Conservation (phyloP, 2,329 filamentous ascomycete species). For the Colletotrichum chlorophyti region DNA sequence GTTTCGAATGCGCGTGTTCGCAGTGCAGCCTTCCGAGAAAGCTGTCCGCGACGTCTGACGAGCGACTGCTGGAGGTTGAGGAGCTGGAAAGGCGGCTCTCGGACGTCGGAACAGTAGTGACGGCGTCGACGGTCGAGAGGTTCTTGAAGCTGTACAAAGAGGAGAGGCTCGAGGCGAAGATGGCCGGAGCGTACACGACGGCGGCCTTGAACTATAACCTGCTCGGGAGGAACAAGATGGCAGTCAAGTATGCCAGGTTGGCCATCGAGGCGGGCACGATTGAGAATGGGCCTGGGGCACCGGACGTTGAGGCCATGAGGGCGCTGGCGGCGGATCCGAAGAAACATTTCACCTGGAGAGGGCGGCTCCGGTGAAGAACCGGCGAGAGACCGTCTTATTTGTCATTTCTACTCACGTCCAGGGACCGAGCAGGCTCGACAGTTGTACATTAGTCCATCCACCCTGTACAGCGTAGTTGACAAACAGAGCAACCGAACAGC, state of each 20-base stretch:
- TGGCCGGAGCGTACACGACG: constrained; percentile 43
- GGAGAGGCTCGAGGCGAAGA: constrained; percentile 43
- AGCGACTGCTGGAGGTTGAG: constrained; percentile 42
- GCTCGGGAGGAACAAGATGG: constrained; percentile 44
- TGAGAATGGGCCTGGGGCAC: constrained; percentile 21
- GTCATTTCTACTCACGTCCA: too few species aligned
- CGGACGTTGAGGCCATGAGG: constrained; percentile 26
- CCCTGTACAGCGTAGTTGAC: too few species aligned
- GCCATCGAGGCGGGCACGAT: constrained; percentile 44
- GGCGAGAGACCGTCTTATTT: too few species aligned
- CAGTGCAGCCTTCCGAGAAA: constrained; percentile 39
- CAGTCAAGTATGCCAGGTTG: constrained; percentile 44
- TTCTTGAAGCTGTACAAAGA: constrained; percentile 45
- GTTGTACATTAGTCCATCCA: too few species aligned
- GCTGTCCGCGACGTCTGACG: constrained; percentile 41
- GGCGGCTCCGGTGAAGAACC: constrained; percentile 2
- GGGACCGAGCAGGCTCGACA: too few species aligned
- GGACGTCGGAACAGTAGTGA: constrained; percentile 26
- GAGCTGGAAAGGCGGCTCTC: constrained; percentile 35
- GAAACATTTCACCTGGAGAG: constrained; percentile 28
- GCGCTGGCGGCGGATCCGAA: constrained; percentile 24
- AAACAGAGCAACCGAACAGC: too few species aligned
- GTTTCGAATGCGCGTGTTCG: constrained; percentile 48
- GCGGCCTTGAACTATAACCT: constrained; percentile 48
- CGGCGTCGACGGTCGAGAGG: constrained; percentile 44